A percentile compares a stretch with the other conserved stretches of the same genome.
Conservation (phyloP, 176 grass and related monocot species). For the Hordeum vulgare region MorexV3_pseudomolecules_assembly NC_058523.1:513942887-513943386, state of each 20-base stretch:
- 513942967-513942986: not conserved
- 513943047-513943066: not conserved
- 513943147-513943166: not conserved
- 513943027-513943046: not conserved
- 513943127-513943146: conserved; percentile 4
- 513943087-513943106: not conserved
- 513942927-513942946: conserved; percentile 2
- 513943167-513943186: not conserved
- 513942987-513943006: not conserved
- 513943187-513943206: not conserved
- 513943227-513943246: not conserved
- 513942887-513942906: not conserved
- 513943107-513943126: not conserved
- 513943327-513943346: not conserved
- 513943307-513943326: not conserved
- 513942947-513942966: conserved; percentile 15
- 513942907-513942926: not conserved
- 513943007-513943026: not conserved
- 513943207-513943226: not conserved
- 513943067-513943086: conserved; percentile 7
- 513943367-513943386: not conserved
- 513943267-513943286: not conserved
- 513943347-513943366: not conserved
- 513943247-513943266: not conserved
- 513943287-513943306: not conserved